Percentiles rank a stretch among this genome's conserved stretches.
These are phyloP conservation scores for Asterochloris erici DNA, from an alignment of 139 green algal species.

Conservation along the genomic window DNA sequence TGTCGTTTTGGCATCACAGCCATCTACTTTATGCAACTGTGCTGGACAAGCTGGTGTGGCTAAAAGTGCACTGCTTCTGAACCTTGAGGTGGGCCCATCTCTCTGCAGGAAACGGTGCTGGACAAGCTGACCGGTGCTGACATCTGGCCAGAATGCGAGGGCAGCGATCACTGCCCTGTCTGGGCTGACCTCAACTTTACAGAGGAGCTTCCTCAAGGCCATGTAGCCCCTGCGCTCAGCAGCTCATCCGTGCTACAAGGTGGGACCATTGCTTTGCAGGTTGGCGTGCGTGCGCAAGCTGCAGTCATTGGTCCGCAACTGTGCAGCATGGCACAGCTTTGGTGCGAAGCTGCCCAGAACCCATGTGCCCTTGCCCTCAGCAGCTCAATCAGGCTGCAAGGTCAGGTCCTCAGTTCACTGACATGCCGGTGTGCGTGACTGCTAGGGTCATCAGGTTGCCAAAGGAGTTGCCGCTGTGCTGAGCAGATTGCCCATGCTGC, in stretches of 20 bases:
- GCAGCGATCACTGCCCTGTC: conserved; percentile 67
- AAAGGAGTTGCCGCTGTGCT: neutral
- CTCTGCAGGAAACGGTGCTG: neutral
- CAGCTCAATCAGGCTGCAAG: neutral
- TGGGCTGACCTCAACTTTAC: conserved; percentile 35
- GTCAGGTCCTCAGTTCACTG: neutral
- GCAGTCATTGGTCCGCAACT: neutral
- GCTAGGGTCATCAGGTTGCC: neutral
- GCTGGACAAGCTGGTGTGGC: neutral
- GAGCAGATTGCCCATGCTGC: too few relatives aligned
- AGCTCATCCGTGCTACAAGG: neutral
- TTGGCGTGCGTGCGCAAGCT: neutral
- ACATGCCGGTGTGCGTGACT: neutral
- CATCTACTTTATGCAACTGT: neutral
- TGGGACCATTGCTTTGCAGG: neutral
- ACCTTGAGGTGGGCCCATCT: neutral
- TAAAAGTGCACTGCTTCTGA: neutral
- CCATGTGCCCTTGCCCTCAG: neutral
- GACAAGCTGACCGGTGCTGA: conserved; percentile 18
- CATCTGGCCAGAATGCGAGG: conserved; percentile 40
- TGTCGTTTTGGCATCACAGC: neutral
- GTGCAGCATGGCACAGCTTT: neutral
- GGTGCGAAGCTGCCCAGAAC: neutral
- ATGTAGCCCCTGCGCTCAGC: conserved; percentile 3
- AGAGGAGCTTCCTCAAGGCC: conserved; percentile 2